Evolutionary conservation across 2,329 filamentous ascomycete genomes (phyloP).

Genomic region (Diaporthe citrichinensis): DNA sequence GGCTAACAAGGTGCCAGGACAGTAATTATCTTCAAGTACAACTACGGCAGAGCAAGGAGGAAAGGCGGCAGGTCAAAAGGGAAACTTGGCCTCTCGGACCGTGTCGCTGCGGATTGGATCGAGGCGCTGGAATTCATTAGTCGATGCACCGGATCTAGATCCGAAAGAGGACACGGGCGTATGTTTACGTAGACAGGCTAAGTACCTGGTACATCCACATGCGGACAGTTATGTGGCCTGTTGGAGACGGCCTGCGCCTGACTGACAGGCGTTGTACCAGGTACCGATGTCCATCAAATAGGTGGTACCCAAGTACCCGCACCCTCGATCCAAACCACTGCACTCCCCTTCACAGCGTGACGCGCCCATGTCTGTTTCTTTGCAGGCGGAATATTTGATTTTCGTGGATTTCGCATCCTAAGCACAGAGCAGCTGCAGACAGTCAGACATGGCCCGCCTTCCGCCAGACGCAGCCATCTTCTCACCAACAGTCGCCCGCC

Average conservation of each 20-base stretch:
- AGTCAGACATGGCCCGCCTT: slow-evolving; percentile 54
- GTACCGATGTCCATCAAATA: neutral
- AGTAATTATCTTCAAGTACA: neutral
- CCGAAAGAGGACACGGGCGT: slow-evolving; percentile 28
- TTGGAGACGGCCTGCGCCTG: neutral
- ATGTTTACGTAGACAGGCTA: neutral
- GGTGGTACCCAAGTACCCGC: neutral
- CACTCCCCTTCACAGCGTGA: neutral
- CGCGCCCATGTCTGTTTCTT: neutral
- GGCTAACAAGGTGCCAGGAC: neutral
- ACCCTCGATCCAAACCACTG: neutral
- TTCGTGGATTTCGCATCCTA: too few relatives aligned
- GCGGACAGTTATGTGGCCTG: slow-evolving; percentile 25
- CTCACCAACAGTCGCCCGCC: slow-evolving; percentile 77
- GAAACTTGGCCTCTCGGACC: slow-evolving; percentile 39
- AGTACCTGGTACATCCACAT: neutral
- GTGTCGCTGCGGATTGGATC: slow-evolving; percentile 21
- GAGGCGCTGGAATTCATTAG: slow-evolving; percentile 18
- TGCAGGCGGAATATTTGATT: neutral
- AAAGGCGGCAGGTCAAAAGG: neutral
- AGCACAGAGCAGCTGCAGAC: neutral
- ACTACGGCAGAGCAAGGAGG: neutral
- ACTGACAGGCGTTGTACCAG: neutral
- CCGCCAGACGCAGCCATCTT: slow-evolving; percentile 69
- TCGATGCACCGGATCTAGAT: slow-evolving; percentile 21